phyloP scores from a whole-genome alignment of 805 yeast genomes.

The Nakazawaea siamensis region DNA sequence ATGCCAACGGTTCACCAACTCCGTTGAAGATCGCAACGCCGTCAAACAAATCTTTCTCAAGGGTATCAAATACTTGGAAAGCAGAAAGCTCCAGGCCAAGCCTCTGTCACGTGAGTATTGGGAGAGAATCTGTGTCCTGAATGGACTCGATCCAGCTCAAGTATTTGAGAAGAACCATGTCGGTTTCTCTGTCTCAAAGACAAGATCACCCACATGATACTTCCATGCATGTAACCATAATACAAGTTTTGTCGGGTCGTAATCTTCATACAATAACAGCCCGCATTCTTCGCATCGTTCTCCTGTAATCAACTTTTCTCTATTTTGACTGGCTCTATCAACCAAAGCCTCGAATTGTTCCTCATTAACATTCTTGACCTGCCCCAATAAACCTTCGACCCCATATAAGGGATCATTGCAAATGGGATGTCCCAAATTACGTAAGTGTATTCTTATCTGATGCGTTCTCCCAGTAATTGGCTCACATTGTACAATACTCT shows the following conservation, averaged over 20 bases:
- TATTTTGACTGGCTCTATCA: constrained; percentile 9
- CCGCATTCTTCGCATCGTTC: constrained; percentile 27
- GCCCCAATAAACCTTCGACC: constrained; percentile 1
- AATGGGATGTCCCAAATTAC: constrained; percentile 33
- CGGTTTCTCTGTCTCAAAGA: constrained; percentile 37
- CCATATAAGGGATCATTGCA: constrained; percentile 26
- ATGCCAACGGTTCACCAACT: too few species aligned
- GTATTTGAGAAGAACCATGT: too few species aligned
- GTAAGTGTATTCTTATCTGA: constrained; percentile 47
- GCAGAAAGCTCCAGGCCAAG: too few species aligned
- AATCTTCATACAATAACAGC: constrained; percentile 22
- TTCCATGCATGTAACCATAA: constrained; percentile 42
- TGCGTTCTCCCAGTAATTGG: constrained; percentile 50
- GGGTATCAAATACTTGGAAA: too few species aligned
- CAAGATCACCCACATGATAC: constrained; percentile 22
- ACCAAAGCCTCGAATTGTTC: constrained; percentile 11
- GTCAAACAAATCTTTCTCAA: too few species aligned
- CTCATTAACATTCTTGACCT: neutral
- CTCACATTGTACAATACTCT: constrained; percentile 36
- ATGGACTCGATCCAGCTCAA: too few species aligned
- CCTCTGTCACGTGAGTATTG: too few species aligned
- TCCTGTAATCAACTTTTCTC: constrained; percentile 16
- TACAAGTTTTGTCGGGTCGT: constrained; percentile 20
- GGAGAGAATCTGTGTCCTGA: too few species aligned
- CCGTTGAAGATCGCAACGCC: neutral